A percentile compares a stretch with the other conserved stretches of the same genome.
Evolutionary conservation across 768 basidiomycete genomes (phyloP).

Genomic region (Kwoniella sp.): DNA sequence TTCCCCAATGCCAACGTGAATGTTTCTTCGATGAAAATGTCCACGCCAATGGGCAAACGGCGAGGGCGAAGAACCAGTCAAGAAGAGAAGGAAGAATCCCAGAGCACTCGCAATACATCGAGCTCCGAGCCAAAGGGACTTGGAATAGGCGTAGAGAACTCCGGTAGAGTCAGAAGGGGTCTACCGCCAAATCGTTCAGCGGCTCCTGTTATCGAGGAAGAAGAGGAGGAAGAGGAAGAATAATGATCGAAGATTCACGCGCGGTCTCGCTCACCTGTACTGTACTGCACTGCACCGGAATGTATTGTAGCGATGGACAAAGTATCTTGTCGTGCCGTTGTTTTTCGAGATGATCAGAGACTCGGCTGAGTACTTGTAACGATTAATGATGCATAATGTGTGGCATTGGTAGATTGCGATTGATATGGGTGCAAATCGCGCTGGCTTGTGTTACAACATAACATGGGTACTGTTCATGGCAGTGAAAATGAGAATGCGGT

Average conservation of each 20-base stretch:
- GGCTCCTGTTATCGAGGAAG: conserved; percentile 29
- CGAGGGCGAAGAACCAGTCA: conserved; percentile 16
- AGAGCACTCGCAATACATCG: not conserved
- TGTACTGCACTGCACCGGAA: not conserved
- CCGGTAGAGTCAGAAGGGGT: conserved; percentile 16
- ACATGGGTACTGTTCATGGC: not conserved
- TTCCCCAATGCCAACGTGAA: conserved; percentile 14
- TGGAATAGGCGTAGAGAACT: conserved; percentile 3
- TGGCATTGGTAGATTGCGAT: not conserved
- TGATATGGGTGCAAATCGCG: not conserved
- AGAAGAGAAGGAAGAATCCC: conserved; percentile 18
- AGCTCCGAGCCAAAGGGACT: conserved; percentile 8
- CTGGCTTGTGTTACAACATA: not conserved
- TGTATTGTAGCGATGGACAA: too few relatives aligned
- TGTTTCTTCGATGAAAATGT: not conserved
- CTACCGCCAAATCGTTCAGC: conserved; percentile 20
- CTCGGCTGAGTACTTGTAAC: too few relatives aligned
- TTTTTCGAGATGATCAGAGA: too few relatives aligned
- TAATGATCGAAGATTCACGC: too few relatives aligned
- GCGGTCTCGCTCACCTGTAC: too few relatives aligned
- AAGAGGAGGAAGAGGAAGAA: conserved; percentile 37
- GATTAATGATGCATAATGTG: not conserved
- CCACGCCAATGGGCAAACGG: conserved; percentile 7
- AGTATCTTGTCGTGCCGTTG: too few relatives aligned
- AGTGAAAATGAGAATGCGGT: not conserved